Conservation (phyloP, 306 rosid genomes). For the Acacia melanoxylon region DNA sequence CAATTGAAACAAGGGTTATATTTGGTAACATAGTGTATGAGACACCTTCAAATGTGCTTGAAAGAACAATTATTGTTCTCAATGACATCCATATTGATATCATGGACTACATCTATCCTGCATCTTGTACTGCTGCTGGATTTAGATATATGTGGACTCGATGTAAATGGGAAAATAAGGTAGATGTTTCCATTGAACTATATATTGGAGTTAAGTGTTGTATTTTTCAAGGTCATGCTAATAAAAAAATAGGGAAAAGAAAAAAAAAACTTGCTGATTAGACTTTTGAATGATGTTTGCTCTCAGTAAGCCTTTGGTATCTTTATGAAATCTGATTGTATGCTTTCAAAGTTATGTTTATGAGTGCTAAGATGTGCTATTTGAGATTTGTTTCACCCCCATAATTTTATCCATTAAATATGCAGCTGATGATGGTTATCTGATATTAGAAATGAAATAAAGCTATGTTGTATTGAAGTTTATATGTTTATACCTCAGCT, state of each 20-base stretch:
- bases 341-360: neutral
- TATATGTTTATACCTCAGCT: neutral
- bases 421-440: constrained; percentile 9
- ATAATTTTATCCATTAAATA: neutral
- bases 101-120: constrained; percentile 98
- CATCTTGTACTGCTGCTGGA: constrained; percentile 85
- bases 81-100: constrained; percentile 98
- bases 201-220: constrained; percentile 10
- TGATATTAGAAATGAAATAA: constrained; percentile 10
- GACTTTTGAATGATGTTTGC: neutral
- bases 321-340: neutral
- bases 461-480: constrained; percentile 6
- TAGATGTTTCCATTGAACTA: constrained; percentile 28
- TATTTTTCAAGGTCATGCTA: neutral
- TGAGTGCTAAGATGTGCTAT: neutral
- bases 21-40: constrained; percentile 96
- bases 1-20: constrained; percentile 95
- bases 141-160: constrained; percentile 99
- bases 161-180: constrained; percentile 99
- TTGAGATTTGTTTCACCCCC: neutral
- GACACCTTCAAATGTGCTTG: constrained; percentile 85
- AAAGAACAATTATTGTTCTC: constrained; percentile 89
- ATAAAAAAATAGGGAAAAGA: neutral
- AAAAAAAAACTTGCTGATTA: neutral
- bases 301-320: neutral